Evolutionary conservation across 257 asterid species (phyloP), one percentile per base, ranked within the genome.

Genomic region (Solanum chaucha): DNA sequence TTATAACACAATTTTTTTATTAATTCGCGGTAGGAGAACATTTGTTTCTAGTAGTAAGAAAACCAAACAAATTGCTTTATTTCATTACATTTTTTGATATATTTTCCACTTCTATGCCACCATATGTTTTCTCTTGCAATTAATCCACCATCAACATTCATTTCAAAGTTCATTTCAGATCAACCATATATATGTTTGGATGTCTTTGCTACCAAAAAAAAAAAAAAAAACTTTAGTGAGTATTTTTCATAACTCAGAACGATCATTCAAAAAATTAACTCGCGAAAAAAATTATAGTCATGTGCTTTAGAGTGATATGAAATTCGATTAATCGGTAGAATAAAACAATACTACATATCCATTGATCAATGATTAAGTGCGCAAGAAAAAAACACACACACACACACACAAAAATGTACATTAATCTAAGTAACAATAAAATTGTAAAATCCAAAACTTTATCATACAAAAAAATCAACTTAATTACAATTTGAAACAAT

Each of bases 121-220:
- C 92, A 92, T 94, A 95, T 94, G 91, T 90, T 46, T 91, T 92
- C 93, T 93, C 92, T 87, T 91, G 48, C 93, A 15, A 51, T 51
- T 51, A 89, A 87, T 93, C 96, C 94, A 93, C 92, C 93, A 87
- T 93, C 96, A 93, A 85, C 92, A 92, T 92, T 94, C 93, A 90
- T 93, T 84, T 90, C 95, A n/a, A n/a, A n/a, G n/a, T n/a, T n/a
- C n/a, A n/a, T n/a, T n/a, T n/a, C n/a, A n/a, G n/a, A n/a, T n/a
- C n/a, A n/a, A n/a, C n/a, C n/a, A n/a, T n/a, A n/a, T n/a, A n/a
- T n/a, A n/a, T n/a, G n/a, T n/a, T n/a, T n/a, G n/a, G n/a, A n/a
- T n/a, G n/a, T n/a, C n/a, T n/a, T n/a, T n/a, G n/a, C n/a, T n/a
- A n/a, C n/a, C n/a, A 28, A 28, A 28, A 28, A 28, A 28, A 28